Evolutionary conservation across 306 rosid species (phyloP).

Genomic region (Medicago arabica): DNA sequence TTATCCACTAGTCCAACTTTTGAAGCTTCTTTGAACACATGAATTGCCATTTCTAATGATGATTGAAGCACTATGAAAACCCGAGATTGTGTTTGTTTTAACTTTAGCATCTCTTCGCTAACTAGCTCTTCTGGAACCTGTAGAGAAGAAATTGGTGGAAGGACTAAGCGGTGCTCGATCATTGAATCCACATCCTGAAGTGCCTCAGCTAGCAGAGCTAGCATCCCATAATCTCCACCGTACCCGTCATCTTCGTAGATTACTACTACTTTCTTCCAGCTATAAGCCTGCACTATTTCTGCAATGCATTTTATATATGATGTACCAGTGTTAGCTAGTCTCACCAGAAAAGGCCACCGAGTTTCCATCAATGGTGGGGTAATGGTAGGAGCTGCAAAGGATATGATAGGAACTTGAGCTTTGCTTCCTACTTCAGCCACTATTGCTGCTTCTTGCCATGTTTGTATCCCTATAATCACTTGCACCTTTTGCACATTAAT

Average conservation of each 20-base stretch:
- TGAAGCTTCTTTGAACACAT: conserved; percentile 67
- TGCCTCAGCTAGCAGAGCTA: conserved; percentile 63
- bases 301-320: conserved; percentile 54
- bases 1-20: conserved; percentile 53
- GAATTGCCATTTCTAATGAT: conserved; percentile 55
- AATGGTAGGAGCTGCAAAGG: conserved; percentile 57
- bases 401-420: conserved; percentile 60
- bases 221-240: conserved; percentile 59
- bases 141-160: conserved; percentile 60
- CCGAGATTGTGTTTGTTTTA: conserved; percentile 55
- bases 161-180: conserved; percentile 60
- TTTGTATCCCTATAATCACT: conserved; percentile 62
- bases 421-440: conserved; percentile 60
- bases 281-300: conserved; percentile 45
- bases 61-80: conserved; percentile 70
- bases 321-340: conserved; percentile 45
- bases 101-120: conserved; percentile 52
- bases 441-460: conserved; percentile 62
- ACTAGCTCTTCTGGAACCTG: conserved; percentile 46
- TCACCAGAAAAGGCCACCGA: conserved; percentile 65
- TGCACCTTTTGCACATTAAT: conserved; percentile 47
- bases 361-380: conserved; percentile 44
- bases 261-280: conserved; percentile 60
- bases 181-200: conserved; percentile 54
- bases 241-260: conserved; percentile 60